Base-by-base conservation (phyloP, 139 green algal species). In the Coelastrella sp. region DNA sequence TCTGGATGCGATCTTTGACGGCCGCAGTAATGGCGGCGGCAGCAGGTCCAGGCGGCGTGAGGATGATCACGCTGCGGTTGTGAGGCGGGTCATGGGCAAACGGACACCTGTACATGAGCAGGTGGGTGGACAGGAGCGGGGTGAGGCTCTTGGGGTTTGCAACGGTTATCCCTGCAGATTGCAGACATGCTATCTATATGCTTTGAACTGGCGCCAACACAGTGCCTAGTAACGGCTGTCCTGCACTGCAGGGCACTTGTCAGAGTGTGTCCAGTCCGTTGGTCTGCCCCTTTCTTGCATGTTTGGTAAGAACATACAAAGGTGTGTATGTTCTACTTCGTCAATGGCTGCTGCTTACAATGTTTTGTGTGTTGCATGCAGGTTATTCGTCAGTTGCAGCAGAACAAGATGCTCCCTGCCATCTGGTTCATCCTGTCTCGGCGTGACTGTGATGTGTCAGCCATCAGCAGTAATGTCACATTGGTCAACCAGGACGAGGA, bases 361-460 rank as follows among this genome's bases (percentile, higher is more conserved):
- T 47, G 32, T 47, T 47, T 47, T 47, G 32, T 57, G 64, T 14
- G 16, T 14, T 20, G 11, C 11, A n/a, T 79, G 3, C 58, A 58
- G 74, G 59, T 87, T 0, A 73, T 87, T 16, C 64, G 57, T 57
- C 64, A 61, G 82, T 59, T 87, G 65, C 82, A 65, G 82, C 64
- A 66, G 20, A 17, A 64, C 8, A 83, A 95, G 76, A 96, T 98
- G 95, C 96, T 99, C 68, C 97, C 97, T 0, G 97, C 96, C 76
- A 98, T 99, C 57, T 98, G 95, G 96, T 99, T 99, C 94, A 97
- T 99, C 80, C 97, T 99, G 92, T 95, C 85, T 13, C 89, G 96
- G 0, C 83, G 92, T 20, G 96, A 95, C 19, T 99, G 97, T 85
- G 97, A 99, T 90, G 68, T 94, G 73, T 82, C 61, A 2, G 86